These are phyloP conservation scores for Orbilia ellipsospora DNA, from an alignment of 2,329 filamentous ascomycete species.

Conservation along the genomic window DNA sequence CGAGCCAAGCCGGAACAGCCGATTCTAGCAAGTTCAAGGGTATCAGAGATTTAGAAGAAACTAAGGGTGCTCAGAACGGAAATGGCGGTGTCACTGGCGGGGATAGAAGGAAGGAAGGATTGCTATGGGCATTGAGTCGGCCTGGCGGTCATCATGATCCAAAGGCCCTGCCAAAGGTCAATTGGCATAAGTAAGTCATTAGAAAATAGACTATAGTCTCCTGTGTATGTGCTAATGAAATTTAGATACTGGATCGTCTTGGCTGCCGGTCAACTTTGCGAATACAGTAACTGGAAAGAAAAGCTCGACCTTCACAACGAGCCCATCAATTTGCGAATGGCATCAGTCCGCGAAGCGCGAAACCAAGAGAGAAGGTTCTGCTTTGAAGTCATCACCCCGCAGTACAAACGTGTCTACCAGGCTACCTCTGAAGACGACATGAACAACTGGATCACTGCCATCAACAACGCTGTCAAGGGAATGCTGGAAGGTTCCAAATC, in stretches of 20 bases:
- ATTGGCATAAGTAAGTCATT: conserved; percentile 90
- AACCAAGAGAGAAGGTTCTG: conserved; percentile 95
- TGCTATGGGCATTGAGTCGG: conserved; percentile 92
- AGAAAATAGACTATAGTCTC: neutral
- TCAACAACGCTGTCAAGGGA: conserved; percentile 97
- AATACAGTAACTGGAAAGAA: conserved; percentile 99
- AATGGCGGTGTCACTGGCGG: conserved; percentile 69
- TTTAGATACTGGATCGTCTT: conserved; percentile 96
- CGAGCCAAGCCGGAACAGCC: conserved; percentile 59
- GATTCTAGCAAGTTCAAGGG: conserved; percentile 78
- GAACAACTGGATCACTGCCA: conserved; percentile 93
- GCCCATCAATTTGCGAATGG: conserved; percentile 95
- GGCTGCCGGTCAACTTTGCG: conserved; percentile 93
- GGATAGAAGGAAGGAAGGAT: conserved; percentile 87
- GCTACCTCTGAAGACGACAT: conserved; percentile 98
- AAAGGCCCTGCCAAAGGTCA: conserved; percentile 93
- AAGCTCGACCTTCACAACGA: conserved; percentile 97
- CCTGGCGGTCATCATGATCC: conserved; percentile 95
- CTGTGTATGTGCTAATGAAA: conserved; percentile 17
- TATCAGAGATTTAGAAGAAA: conserved; percentile 90
- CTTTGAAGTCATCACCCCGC: conserved; percentile 97
- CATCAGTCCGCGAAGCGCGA: conserved; percentile 92
- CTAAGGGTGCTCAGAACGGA: conserved; percentile 67
- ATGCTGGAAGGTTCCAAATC: conserved; percentile 84
- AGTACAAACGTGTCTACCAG: conserved; percentile 95